phyloP scores from a whole-genome alignment of 1,284 basidiomycete species.

The Porodaedalea pini region DNA sequence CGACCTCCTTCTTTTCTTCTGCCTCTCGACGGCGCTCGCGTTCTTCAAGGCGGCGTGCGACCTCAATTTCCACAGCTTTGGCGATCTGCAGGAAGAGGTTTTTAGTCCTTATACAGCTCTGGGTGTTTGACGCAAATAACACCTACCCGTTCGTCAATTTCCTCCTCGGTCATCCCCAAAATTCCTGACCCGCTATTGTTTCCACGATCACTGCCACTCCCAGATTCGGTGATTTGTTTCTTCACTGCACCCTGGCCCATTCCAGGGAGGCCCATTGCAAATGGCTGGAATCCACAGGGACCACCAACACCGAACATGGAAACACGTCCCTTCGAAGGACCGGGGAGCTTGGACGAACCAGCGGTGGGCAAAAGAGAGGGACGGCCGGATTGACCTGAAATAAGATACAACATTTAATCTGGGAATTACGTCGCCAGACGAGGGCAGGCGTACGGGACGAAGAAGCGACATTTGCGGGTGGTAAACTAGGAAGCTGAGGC shows the following conservation, averaged over 20 bases:
- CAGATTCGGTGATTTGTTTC: constrained; percentile 15
- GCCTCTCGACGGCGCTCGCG: constrained; percentile 44
- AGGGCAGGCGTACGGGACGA: constrained; percentile 6
- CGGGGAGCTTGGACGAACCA: constrained; percentile 19
- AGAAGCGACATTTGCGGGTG: constrained; percentile 36
- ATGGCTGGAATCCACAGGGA: constrained; percentile 11
- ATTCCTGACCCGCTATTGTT: constrained; percentile 9
- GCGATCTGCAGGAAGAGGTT: constrained; percentile 47
- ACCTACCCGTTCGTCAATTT: constrained; percentile 66
- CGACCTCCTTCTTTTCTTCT: constrained; percentile 29
- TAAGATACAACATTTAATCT: constrained; percentile 2
- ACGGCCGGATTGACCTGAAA: constrained; percentile 24
- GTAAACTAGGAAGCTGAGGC: constrained; percentile 43
- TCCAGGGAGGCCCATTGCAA: constrained; percentile 10
- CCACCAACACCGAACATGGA: constrained; percentile 15
- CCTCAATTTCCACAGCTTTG: constrained; percentile 67
- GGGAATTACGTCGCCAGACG: no score
- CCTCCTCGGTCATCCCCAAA: constrained; percentile 52
- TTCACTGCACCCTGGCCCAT: constrained; percentile 5
- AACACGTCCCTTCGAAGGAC: constrained; percentile 15
- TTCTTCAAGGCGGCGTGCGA: constrained; percentile 61
- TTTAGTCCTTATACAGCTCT: not conserved
- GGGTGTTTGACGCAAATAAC: not conserved
- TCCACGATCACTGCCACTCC: constrained; percentile 1
- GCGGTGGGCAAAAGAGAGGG: constrained; percentile 22